Evolutionary conservation across 768 basidiomycete species (phyloP), one percentile per base, ranked within the genome.

Genomic region (Psilocybe tampanensis): DNA sequence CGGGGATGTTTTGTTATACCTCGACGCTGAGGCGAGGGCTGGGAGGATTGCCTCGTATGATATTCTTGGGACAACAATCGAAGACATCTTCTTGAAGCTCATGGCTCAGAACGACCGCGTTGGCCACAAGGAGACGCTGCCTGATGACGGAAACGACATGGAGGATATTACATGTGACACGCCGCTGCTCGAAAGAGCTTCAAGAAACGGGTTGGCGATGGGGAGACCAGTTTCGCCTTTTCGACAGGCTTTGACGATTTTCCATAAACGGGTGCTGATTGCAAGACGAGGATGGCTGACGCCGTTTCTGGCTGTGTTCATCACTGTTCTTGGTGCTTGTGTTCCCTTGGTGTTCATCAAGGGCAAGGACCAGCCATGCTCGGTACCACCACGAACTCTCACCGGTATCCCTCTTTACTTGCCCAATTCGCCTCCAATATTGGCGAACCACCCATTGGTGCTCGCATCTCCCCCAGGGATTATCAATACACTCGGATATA

Each of bases 1-100:
- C 2, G 80, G 82, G 42, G 70, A 74, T 23, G 81, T 89, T 15
- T 77, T 92, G 17, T 74, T 76, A 24, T 44, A 84, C 2, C 70
- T 92, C 1, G 84, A 89, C 24, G 57, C 67, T 0, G 76, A 84
- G 33, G 73, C 71, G 34, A 61, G 54, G 8, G 58, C 61, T 0
- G 73, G 76, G 42, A 56, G 66, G 8, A 73, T 90, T 34, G 64
- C 64, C 0, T 84, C 83, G 0, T 89, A 87, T 63, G 86, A 91
- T 54, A 77, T 91, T 21, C 70, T 88, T 19, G 86, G 88, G 9
- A 86, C 90, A 0, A 84, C 89, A 8, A 86, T 94, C 39, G 91
- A 94, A 68, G 89, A 92, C 55, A 88, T 94, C 44, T 93, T 94
- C 74, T 77, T 94, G 18, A 78, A 81, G 39, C 70, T 94, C 17